Percentiles rank a stretch among this genome's conserved stretches.
Evolutionary conservation across 2,329 filamentous ascomycete species (phyloP).

Genomic region (Eutypa lata): DNA sequence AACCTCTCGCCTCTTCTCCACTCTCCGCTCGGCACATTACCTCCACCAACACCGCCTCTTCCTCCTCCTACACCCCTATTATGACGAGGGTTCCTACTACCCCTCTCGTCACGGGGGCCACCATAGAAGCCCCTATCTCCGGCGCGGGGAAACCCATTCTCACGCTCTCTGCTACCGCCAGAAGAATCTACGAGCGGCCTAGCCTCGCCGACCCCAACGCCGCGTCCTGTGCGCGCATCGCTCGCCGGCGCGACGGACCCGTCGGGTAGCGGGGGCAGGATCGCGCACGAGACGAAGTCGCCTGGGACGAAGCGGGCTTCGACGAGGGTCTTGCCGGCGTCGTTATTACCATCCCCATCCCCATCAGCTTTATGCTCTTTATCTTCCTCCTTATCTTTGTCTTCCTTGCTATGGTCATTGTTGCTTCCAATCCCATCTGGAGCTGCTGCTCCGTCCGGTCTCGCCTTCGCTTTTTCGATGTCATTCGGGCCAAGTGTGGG

Average conservation of each 20-base stretch:
- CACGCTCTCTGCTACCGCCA: constrained; percentile 29
- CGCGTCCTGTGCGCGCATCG: constrained; percentile 43
- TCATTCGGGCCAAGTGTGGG: constrained; percentile 32
- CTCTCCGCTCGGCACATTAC: constrained; percentile 52
- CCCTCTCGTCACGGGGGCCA: constrained; percentile 34
- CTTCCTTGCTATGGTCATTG: too few relatives aligned
- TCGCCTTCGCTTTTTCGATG: constrained; percentile 34
- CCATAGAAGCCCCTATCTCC: constrained; percentile 31
- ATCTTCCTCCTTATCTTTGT: constrained; percentile 29
- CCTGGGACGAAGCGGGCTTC: constrained; percentile 83
- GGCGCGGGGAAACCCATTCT: constrained; percentile 41
- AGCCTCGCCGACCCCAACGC: constrained; percentile 34
- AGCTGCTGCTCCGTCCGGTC: constrained; percentile 26
- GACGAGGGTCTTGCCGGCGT: constrained; percentile 69
- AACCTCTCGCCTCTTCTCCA: constrained; percentile 65
- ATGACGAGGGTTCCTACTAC: constrained; percentile 37
- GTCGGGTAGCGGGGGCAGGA: constrained; percentile 71
- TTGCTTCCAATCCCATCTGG: too few relatives aligned
- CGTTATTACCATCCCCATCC: constrained; percentile 27
- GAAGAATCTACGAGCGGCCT: constrained; percentile 20
- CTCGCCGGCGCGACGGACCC: constrained; percentile 69
- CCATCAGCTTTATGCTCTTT: constrained; percentile 26
- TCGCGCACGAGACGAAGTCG: constrained; percentile 81
- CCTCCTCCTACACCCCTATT: constrained; percentile 48
- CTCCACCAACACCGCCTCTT: constrained; percentile 37